Conservation (phyloP, 2,329 filamentous ascomycete species). For the Plectosphaerella sp. region DNA sequence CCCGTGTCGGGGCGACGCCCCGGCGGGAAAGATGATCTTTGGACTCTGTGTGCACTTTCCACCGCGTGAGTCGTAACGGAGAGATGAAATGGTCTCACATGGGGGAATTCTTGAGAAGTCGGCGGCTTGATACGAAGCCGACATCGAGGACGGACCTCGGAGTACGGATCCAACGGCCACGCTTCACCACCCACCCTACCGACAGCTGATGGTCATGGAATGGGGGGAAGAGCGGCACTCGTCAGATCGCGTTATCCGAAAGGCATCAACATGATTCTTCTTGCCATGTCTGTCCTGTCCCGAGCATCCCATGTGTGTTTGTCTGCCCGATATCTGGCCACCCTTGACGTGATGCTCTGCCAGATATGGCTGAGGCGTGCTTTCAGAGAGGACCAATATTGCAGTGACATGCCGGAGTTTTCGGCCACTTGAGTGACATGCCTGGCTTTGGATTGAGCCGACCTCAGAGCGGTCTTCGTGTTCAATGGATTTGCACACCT, state of each 20-base stretch:
- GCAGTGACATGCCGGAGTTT: too few relatives aligned
- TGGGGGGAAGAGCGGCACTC: neutral
- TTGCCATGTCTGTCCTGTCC: neutral
- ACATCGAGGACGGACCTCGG: neutral
- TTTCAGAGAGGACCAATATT: too few relatives aligned
- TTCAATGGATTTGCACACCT: too few relatives aligned
- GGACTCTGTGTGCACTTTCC: slow-evolving; percentile 1
- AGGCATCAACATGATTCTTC: neutral
- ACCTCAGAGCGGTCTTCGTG: too few relatives aligned
- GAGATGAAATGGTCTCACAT: neutral
- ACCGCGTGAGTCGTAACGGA: neutral
- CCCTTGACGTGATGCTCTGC: too few relatives aligned
- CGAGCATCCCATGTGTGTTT: neutral
- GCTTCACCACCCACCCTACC: neutral
- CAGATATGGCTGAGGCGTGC: too few relatives aligned
- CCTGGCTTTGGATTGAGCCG: too few relatives aligned
- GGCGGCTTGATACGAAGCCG: neutral
- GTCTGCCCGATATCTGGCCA: neutral
- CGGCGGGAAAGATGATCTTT: slow-evolving; percentile 11
- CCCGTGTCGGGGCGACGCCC: too few relatives aligned
- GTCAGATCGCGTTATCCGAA: neutral
- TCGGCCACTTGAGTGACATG: too few relatives aligned
- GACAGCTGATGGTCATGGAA: neutral
- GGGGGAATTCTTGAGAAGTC: neutral
- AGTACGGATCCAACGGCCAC: neutral